Percentiles rank a stretch among this genome's conserved stretches.
phyloP scores from a whole-genome alignment of 73 alveolate genomes.

The Symbiodinium pilosum region DNA sequence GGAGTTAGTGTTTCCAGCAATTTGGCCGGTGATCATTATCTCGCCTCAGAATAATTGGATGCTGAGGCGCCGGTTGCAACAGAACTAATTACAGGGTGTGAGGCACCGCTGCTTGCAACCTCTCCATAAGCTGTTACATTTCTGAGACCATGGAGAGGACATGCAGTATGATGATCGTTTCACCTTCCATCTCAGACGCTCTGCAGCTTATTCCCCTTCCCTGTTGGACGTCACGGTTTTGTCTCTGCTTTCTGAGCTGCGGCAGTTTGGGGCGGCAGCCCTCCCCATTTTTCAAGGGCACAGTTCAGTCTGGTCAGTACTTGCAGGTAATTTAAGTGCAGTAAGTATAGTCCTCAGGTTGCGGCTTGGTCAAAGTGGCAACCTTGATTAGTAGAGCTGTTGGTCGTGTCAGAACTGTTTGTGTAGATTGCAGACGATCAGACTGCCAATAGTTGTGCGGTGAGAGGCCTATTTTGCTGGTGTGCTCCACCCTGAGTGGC shows the following conservation, averaged over 20 bases:
- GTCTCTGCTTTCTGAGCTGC: not conserved
- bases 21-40: too few relatives aligned
- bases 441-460: not conserved
- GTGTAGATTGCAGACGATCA: not conserved
- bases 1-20: too few relatives aligned
- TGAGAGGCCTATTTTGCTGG: not conserved
- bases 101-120: too few relatives aligned
- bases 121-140: too few relatives aligned
- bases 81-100: too few relatives aligned
- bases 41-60: too few relatives aligned
- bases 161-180: not conserved
- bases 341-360: too few relatives aligned
- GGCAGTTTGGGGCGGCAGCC: not conserved
- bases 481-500: too few relatives aligned
- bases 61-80: too few relatives aligned
- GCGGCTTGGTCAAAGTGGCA: not conserved
- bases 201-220: not conserved
- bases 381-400: not conserved
- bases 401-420: not conserved
- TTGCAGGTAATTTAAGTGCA: not conserved
- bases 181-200: constrained; percentile 6
- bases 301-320: not conserved
- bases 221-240: too few relatives aligned
- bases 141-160: too few relatives aligned
- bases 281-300: constrained; percentile 19